These are phyloP conservation scores for Exidia glandulosa DNA, from an alignment of 768 basidiomycete species.

Conservation along the genomic window DNA sequence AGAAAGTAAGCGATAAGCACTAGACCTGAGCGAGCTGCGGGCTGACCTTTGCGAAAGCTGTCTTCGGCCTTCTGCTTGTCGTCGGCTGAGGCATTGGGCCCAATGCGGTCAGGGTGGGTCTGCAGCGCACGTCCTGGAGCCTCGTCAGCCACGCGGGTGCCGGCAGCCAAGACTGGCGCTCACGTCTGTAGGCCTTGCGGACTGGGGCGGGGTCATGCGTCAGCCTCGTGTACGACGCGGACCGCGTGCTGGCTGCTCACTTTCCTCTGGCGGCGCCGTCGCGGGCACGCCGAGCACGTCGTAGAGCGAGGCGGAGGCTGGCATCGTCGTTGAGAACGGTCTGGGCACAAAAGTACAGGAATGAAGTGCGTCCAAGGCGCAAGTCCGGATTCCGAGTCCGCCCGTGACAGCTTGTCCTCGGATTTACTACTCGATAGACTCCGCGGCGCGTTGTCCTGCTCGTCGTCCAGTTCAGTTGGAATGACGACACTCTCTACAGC, in stretches of 20 bases:
- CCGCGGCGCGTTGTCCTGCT: no score
- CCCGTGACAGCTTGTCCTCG: no score
- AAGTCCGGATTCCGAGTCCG: no score
- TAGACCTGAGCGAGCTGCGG: slow-evolving; percentile 8
- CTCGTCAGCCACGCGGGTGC: not conserved
- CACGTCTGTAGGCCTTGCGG: not conserved
- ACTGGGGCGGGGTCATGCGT: slow-evolving; percentile 1
- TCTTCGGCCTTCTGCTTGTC: slow-evolving; percentile 44
- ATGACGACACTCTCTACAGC: no score
- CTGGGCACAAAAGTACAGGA: no score
- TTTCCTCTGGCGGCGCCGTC: slow-evolving; percentile 51
- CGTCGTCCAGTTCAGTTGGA: no score
- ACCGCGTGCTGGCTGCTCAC: slow-evolving; percentile 28
- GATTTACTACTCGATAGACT: no score
- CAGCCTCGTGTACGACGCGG: not conserved
- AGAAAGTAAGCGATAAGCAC: not conserved
- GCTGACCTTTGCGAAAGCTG: slow-evolving; percentile 47
- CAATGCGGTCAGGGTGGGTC: slow-evolving; percentile 66
- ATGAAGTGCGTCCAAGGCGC: no score
- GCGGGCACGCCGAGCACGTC: slow-evolving; percentile 43
- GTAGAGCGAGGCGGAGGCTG: slow-evolving; percentile 38
- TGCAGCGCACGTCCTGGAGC: slow-evolving; percentile 35
- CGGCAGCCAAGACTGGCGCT: not conserved
- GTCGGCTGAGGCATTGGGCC: slow-evolving; percentile 36
- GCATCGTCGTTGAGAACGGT: no score